Evolutionary conservation across 139 green algal species (phyloP), one percentile per base, ranked within the genome.

Genomic region (Ulvella scutata): DNA sequence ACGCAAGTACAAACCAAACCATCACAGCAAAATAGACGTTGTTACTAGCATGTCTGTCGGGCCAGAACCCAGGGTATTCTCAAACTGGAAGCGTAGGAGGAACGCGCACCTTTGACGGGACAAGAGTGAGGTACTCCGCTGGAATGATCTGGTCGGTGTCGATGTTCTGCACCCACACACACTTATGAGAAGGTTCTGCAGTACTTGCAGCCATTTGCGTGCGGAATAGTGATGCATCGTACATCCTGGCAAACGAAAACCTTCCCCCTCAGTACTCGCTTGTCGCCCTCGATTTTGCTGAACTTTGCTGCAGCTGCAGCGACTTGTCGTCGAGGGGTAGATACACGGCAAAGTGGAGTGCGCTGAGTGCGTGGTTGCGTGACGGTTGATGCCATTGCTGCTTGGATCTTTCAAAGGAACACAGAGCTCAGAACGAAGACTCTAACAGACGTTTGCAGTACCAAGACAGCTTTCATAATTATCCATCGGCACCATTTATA

Each of bases 141-240:
- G 93, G 93, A 67, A 98, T 98, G 72, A 98, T 97, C 74, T 97
- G 92, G 73, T 98, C 93, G 0, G 93, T 98, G 61, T 98, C 93
- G 36, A 98, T 97, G 83, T 98, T 98, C 88, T 97, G 87, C 80
- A 81, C 0, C 3, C 2, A 38, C 26, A 34, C 29, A 59, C 26
- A 17, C 37, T 26, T 72, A 26, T 33, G 37, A n/a, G n/a, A n/a
- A n/a, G n/a, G n/a, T n/a, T n/a, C n/a, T n/a, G n/a, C n/a, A n/a
- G n/a, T n/a, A n/a, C n/a, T n/a, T n/a, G n/a, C n/a, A n/a, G n/a
- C n/a, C n/a, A n/a, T n/a, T n/a, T n/a, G n/a, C n/a, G n/a, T n/a
- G n/a, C n/a, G n/a, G n/a, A n/a, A n/a, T n/a, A n/a, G n/a, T n/a
- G n/a, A n/a, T n/a, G n/a, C n/a, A n/a, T n/a, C n/a, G 23, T 44